These are phyloP conservation scores for Boletus bicolor DNA, from an alignment of 768 basidiomycete genomes.

Conservation along the genomic window DNA sequence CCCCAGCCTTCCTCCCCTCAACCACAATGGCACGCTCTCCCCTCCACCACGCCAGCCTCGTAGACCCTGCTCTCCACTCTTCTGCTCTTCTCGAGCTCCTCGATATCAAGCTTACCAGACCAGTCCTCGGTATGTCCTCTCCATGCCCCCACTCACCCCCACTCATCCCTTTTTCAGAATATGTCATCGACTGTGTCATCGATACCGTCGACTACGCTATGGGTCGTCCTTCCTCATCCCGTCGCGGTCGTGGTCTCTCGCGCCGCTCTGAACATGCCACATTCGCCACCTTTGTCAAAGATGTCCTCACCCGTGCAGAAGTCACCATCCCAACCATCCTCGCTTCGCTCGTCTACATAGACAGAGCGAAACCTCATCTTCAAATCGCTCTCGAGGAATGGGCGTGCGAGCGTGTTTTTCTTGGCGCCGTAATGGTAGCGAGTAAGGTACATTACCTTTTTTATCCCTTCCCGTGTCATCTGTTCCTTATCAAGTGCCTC, in stretches of 20 bases:
- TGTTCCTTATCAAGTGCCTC: slow-evolving; percentile 3
- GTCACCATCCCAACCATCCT: slow-evolving; percentile 68
- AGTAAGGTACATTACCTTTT: slow-evolving; percentile 57
- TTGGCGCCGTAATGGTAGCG: slow-evolving; percentile 84
- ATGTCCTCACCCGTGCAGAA: slow-evolving; percentile 71
- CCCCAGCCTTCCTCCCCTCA: neutral
- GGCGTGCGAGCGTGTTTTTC: slow-evolving; percentile 88
- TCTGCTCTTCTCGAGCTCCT: slow-evolving; percentile 67
- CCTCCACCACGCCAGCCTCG: slow-evolving; percentile 50
- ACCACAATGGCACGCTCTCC: slow-evolving; percentile 29
- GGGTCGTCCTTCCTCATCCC: slow-evolving; percentile 58
- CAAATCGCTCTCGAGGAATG: slow-evolving; percentile 80
- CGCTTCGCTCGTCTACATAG: slow-evolving; percentile 71
- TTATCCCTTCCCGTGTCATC: slow-evolving; percentile 18
- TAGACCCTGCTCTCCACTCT: slow-evolving; percentile 61
- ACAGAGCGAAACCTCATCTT: slow-evolving; percentile 72
- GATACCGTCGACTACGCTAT: slow-evolving; percentile 78
- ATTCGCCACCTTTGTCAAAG: slow-evolving; percentile 63
- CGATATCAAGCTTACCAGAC: slow-evolving; percentile 57
- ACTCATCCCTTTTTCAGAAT: slow-evolving; percentile 43
- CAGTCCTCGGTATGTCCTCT: slow-evolving; percentile 57
- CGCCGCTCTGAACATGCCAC: slow-evolving; percentile 51
- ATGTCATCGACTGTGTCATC: slow-evolving; percentile 62
- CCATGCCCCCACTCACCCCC: neutral
- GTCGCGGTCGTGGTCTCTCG: slow-evolving; percentile 45